Evolutionary conservation across 2,329 filamentous ascomycete genomes (phyloP).

Genomic region (Beauveria scarabaeidicola): DNA sequence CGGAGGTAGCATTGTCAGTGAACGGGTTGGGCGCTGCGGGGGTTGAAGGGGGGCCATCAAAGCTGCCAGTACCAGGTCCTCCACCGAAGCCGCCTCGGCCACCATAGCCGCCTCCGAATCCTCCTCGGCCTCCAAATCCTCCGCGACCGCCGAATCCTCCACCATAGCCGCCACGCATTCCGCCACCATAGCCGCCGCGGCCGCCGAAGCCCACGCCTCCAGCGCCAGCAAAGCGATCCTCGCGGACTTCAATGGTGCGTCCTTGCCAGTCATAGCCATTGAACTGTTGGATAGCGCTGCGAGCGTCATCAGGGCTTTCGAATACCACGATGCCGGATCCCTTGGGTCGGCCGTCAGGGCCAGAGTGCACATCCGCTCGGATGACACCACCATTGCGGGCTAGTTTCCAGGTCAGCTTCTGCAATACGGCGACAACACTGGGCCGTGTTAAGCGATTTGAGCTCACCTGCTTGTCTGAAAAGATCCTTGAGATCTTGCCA

Average conservation of each 20-base stretch:
- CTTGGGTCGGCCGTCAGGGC: constrained; percentile 87
- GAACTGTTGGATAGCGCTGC: constrained; percentile 93
- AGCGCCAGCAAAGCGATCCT: constrained; percentile 79
- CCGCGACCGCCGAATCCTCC: constrained; percentile 42
- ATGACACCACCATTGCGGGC: constrained; percentile 68
- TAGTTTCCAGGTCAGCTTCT: constrained; percentile 16
- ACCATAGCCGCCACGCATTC: constrained; percentile 51
- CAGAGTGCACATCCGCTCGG: constrained; percentile 88
- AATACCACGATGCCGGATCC: constrained; percentile 96
- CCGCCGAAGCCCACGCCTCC: constrained; percentile 47
- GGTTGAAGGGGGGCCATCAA: constrained; percentile 40
- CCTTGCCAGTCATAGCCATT: constrained; percentile 99
- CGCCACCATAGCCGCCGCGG: constrained; percentile 50
- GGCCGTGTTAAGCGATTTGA: background rate
- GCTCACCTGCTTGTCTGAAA: constrained; percentile 94
- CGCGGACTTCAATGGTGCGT: constrained; percentile 83
- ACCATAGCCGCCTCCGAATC: constrained; percentile 40
- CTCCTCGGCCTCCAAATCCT: constrained; percentile 45
- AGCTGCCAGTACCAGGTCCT: constrained; percentile 27
- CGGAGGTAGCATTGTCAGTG: constrained; percentile 83
- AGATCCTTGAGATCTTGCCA: constrained; percentile 99
- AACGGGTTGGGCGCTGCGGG: constrained; percentile 72
- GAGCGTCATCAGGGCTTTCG: constrained; percentile 87
- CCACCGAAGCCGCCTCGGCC: constrained; percentile 43
- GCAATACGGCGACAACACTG: background rate